These are phyloP conservation scores for Fusarium sp. DNA, from an alignment of 2,329 filamentous ascomycete species.

Conservation along the genomic window DNA sequence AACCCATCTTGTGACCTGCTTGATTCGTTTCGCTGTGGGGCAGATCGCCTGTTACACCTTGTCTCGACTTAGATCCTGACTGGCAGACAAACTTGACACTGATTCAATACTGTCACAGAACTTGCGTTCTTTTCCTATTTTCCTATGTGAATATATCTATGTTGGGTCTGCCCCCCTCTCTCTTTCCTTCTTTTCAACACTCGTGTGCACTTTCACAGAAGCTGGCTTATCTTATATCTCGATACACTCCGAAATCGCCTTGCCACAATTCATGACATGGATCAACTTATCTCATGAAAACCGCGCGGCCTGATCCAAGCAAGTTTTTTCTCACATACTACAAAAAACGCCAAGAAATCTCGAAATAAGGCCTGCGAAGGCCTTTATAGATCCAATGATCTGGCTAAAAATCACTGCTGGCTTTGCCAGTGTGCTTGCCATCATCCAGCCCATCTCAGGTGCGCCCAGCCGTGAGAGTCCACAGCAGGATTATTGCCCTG, in stretches of 20 bases:
- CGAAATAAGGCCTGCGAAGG: not conserved
- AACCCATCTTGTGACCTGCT: constrained; percentile 38
- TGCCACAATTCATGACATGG: constrained; percentile 30
- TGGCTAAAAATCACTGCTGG: constrained; percentile 24
- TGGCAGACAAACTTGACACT: constrained; percentile 25
- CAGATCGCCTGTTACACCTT: constrained; percentile 35
- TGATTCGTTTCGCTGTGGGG: constrained; percentile 37
- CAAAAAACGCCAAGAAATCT: not conserved
- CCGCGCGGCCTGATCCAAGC: constrained; percentile 16
- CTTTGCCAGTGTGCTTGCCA: constrained; percentile 16
- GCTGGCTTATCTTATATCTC: constrained; percentile 22
- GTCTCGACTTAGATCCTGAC: constrained; percentile 29
- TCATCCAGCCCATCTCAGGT: constrained; percentile 16
- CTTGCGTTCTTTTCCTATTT: constrained; percentile 8
- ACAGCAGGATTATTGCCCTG: constrained; percentile 38
- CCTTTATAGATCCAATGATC: constrained; percentile 18
- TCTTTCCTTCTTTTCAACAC: not conserved
- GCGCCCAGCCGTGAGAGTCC: constrained; percentile 19
- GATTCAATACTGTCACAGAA: constrained; percentile 1
- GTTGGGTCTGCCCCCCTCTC: too few relatives aligned
- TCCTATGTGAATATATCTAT: not conserved
- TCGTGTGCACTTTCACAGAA: not conserved
- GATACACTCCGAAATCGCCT: constrained; percentile 22
- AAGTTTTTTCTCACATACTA: not conserved
- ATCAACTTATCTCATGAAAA: constrained; percentile 30